These are phyloP conservation scores for Aspergillus transmontanensis DNA, from an alignment of 2,329 filamentous ascomycete genomes.

Conservation along the genomic window DNA sequence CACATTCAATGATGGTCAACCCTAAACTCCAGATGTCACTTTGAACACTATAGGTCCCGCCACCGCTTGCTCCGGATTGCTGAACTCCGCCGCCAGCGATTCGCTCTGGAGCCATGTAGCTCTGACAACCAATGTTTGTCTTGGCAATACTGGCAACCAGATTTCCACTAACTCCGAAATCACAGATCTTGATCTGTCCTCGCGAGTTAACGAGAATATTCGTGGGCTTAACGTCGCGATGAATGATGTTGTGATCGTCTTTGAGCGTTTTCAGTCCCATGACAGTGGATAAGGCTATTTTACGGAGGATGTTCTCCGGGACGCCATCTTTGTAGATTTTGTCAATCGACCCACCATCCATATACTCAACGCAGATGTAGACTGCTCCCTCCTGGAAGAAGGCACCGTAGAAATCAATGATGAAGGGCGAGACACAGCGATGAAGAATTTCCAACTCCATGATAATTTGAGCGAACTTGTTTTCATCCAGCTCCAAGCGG, in stretches of 20 bases:
- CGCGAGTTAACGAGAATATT: constrained; percentile 90
- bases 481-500: constrained; percentile 89
- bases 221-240: constrained; percentile 98
- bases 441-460: constrained; percentile 97
- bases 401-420: constrained; percentile 97
- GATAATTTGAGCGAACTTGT: constrained; percentile 94
- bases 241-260: constrained; percentile 98
- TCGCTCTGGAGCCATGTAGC: constrained; percentile 97
- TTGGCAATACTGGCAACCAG: constrained; percentile 96
- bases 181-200: constrained; percentile 96
- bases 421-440: constrained; percentile 91
- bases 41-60: constrained; percentile 94
- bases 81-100: constrained; percentile 85
- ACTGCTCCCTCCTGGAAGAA: constrained; percentile 99
- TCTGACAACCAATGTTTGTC: constrained; percentile 98
- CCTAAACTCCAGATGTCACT: constrained; percentile 98
- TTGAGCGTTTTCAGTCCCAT: constrained; percentile 92
- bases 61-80: constrained; percentile 67
- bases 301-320: constrained; percentile 82
- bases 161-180: constrained; percentile 97
- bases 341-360: constrained; percentile 98
- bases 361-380: constrained; percentile 99
- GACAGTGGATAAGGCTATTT: constrained; percentile 86
- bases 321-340: constrained; percentile 91
- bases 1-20: constrained; percentile 92